phyloP scores from a whole-genome alignment of 169 alveolate genomes.

The Eimeria brunetti region DNA sequence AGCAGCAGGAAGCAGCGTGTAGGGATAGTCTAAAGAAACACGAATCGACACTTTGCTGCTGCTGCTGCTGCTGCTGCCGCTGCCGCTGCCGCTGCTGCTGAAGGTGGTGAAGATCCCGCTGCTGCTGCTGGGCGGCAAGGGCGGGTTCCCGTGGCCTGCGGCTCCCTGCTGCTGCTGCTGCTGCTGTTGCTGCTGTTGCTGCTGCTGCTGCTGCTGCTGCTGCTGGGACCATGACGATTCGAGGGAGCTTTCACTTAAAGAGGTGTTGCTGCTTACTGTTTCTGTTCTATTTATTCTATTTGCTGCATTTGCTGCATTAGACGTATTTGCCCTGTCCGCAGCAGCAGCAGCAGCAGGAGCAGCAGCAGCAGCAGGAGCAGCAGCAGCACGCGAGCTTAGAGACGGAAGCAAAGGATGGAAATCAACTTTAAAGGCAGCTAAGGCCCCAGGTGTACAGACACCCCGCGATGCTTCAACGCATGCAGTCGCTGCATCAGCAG shows the following conservation, averaged over 20 bases:
- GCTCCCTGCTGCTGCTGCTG: neutral
- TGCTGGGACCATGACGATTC: neutral
- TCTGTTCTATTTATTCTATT: neutral
- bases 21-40: neutral
- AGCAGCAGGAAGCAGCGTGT: neutral
- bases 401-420: conserved; percentile 21
- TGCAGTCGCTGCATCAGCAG: neutral
- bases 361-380: neutral
- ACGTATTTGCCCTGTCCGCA: neutral
- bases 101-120: too few relatives aligned
- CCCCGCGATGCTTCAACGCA: neutral
- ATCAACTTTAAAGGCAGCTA: neutral
- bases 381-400: too few relatives aligned
- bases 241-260: too few relatives aligned
- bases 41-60: neutral
- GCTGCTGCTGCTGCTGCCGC: neutral
- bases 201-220: neutral
- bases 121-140: neutral
- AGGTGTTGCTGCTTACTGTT: neutral
- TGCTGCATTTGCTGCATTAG: conserved; percentile 5
- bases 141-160: neutral
- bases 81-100: conserved; percentile 8
- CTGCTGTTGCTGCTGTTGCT: conserved; percentile 30
- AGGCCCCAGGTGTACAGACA: neutral
- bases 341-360: too few relatives aligned